Evolutionary conservation across 202 grass and related monocot species (phyloP).

Genomic region (Panicum hallii): DNA sequence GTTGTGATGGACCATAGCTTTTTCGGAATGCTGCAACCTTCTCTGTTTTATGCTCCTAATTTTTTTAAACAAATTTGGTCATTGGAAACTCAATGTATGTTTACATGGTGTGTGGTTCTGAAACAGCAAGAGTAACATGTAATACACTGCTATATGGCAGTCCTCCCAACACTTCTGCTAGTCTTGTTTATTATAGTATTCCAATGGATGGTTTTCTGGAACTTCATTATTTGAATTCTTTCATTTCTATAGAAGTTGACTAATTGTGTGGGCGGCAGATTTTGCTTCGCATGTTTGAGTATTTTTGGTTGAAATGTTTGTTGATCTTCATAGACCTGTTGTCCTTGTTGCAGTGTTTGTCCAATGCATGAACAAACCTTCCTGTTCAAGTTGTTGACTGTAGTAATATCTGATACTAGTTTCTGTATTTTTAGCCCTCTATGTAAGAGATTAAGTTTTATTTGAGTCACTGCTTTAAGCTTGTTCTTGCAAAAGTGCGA

Average conservation of each 20-base stretch:
- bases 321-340: not conserved
- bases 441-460: not conserved
- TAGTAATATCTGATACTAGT: not conserved
- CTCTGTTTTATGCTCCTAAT: not conserved
- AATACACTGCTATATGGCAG: not conserved
- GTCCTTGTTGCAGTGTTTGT: conserved; percentile 17
- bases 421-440: not conserved
- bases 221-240: not conserved
- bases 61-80: not conserved
- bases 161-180: conserved; percentile 10
- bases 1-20: not conserved
- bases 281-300: not conserved
- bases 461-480: not conserved
- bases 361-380: not conserved
- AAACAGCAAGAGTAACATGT: not conserved
- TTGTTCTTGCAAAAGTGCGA: not conserved
- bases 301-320: not conserved
- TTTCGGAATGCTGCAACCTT: not conserved
- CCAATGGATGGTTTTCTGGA: not conserved
- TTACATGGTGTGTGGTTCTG: not conserved
- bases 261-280: not conserved
- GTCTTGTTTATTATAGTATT: not conserved
- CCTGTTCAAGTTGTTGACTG: not conserved
- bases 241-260: not conserved
- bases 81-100: conserved; percentile 12